Evolutionary conservation across 164 flowering plant genomes (phyloP), one percentile per base, ranked within the genome.

Genomic region (Tinospora cordifolia): DNA sequence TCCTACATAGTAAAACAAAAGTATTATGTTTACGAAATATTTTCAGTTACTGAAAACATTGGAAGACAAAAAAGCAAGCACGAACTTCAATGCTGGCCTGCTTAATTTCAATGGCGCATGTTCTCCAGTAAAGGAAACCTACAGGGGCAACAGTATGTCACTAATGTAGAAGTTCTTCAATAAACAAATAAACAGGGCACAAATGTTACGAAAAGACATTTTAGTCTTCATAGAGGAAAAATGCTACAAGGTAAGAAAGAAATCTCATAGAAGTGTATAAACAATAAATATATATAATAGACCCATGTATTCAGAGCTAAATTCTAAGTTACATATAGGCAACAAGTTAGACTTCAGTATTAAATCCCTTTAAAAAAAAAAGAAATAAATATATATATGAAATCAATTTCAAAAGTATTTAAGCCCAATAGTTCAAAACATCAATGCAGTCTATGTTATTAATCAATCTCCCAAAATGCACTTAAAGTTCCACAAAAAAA

Each of bases 101-200:
- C 84, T 90, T 74, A 93, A 68, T 76, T 90, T 95, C 66, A 89
- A 64, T 26, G 95, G 85, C 14, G 87, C 90, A 64, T 97, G 97
- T 79, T 93, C 98, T 74, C 95, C 98, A 71, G 90, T 83, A 78
- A 76, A 74, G 70, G 93, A 91, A 80, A 90, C 86, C 98, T 90
- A 69, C 21, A 62, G 65, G 62, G 25, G 65, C 21, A 58, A 70
- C 19, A 44, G 34, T 63, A 73, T 44, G 60, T 24, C 40, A 38
- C 8, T 15, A 25, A 58, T 40, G n/a, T 60, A 9, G 6, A 47
- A 65, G 19, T 26, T 58, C 62, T 25, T n/a, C 25, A 58, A 58
- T n/a, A n/a, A n/a, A n/a, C n/a, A 3, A 58, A 25, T 12, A 5
- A 30, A 62, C 25, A 62, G 54, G 15, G 17, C 47, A 47, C 47